Evolutionary conservation across 2,329 filamentous ascomycete species (phyloP).

Genomic region (Botrytis paeoniae): DNA sequence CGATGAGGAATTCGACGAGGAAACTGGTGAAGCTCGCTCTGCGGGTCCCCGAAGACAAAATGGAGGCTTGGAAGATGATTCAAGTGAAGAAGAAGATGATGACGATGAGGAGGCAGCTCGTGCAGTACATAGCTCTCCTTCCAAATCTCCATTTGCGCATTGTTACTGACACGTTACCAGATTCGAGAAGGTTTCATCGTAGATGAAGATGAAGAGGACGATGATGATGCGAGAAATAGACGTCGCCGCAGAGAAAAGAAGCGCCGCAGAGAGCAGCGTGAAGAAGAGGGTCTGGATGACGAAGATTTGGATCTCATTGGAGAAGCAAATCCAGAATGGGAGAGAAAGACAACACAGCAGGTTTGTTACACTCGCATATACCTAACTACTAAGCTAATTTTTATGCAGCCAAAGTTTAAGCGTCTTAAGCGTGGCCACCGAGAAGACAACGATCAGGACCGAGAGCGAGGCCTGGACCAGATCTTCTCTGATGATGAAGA

Average conservation of each 20-base stretch:
- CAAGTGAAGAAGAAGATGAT: constrained; percentile 88
- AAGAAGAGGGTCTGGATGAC: constrained; percentile 83
- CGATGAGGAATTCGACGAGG: constrained; percentile 78
- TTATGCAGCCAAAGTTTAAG: constrained; percentile 79
- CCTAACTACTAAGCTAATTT: constrained; percentile 26
- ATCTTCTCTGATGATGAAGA: constrained; percentile 97
- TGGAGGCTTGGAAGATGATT: constrained; percentile 61
- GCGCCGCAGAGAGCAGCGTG: constrained; percentile 72
- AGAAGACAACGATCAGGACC: constrained; percentile 64
- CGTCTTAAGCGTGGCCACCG: constrained; percentile 89
- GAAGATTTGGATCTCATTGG: constrained; percentile 96
- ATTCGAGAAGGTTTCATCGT: constrained; percentile 94
- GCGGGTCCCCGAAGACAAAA: constrained; percentile 39
- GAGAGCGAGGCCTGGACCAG: constrained; percentile 74
- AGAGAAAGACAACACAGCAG: constrained; percentile 65
- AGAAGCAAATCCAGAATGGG: constrained; percentile 69
- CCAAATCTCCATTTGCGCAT: constrained; percentile 4
- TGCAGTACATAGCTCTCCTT: constrained; percentile 52
- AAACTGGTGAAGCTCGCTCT: constrained; percentile 57
- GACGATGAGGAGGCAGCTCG: constrained; percentile 84
- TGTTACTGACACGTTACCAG: constrained; percentile 45
- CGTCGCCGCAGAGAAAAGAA: constrained; percentile 71
- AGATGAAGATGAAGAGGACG: constrained; percentile 78
- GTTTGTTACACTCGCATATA: constrained; percentile 46
- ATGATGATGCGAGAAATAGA: constrained; percentile 53